A percentile compares a stretch with the other conserved stretches of the same genome.
Conservation (phyloP, 2,329 filamentous ascomycete species). For the Tolypocladium guangdongense region DNA sequence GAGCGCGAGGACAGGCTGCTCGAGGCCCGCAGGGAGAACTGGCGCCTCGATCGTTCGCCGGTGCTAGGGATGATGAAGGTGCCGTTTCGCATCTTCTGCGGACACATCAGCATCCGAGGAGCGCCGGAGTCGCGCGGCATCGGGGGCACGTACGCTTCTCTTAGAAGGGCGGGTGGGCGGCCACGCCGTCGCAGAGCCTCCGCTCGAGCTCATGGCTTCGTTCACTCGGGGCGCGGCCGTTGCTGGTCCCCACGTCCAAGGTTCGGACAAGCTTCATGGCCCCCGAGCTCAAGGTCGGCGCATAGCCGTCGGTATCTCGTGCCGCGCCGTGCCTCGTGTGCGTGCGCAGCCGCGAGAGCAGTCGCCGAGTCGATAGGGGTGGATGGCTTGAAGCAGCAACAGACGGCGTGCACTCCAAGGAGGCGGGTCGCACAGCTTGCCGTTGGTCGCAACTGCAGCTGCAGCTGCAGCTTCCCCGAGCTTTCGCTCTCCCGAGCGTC, state of each 20-base stretch:
- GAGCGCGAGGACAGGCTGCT: slow-evolving; percentile 16
- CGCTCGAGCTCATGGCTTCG: slow-evolving; percentile 27
- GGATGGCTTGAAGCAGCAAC: background rate
- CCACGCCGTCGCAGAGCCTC: slow-evolving; percentile 23
- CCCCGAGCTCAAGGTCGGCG: background rate
- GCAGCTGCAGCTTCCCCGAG: background rate
- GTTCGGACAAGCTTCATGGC: background rate
- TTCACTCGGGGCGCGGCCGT: slow-evolving; percentile 6
- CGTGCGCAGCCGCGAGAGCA: background rate
- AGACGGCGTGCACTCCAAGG: background rate
- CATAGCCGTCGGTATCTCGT: background rate
- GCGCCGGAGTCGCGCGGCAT: background rate
- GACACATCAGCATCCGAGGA: background rate
- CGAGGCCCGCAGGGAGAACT: slow-evolving; percentile 62
- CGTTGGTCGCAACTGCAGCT: background rate
- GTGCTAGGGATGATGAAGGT: slow-evolving; percentile 81
- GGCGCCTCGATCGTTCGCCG: slow-evolving; percentile 70
- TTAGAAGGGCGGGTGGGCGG: slow-evolving; percentile 33
- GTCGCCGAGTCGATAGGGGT: background rate
- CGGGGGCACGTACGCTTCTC: slow-evolving; percentile 28
- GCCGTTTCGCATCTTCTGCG: slow-evolving; percentile 65
- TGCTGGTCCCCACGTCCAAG: background rate
- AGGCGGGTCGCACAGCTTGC: background rate
- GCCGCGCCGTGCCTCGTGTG: background rate
- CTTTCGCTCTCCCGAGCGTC: background rate